Base-by-base conservation (phyloP, 1,139 yeast species). In the Nakaseomyces bracarensis region DNA sequence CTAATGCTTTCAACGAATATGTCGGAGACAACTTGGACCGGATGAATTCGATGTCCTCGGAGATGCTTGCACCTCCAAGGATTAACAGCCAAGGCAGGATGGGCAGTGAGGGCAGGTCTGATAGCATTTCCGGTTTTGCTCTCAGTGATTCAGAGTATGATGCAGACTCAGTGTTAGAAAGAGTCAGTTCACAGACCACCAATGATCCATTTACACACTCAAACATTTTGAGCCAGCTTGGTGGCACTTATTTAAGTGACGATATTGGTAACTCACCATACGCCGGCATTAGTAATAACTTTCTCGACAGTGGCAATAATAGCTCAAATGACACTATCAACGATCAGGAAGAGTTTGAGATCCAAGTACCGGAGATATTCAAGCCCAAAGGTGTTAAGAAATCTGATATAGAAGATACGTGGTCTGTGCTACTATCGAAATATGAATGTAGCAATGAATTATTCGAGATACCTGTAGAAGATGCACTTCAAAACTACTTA, bases 121-220 rank as follows among this genome's bases (percentile, higher is more conserved):
- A 58, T 15, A 56, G 61, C 3, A 44, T 53, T 19, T 58, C 64
- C 3, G 55, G 58, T 39, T 58, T 58, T 38, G 58, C 56, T 34
- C 46, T 58, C 27, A 58, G 63, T 43, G 63, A 56, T 16, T 33
- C 36, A 4, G 36, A 33, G 18, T 20, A 21, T 13, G 36, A 33
- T 21, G 36, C 18, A 2, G 36, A 33, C 16, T 21, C 26, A 5
- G 18, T 33, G 8, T 18, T 33, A 3, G 36, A 33, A 8, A n/a
- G 26, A 13, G 26, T 20, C 2, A 20, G n/a, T n/a, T 33, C 36
- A 9, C 34, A 30, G 4, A 30, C 6, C 7, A 11, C 19, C 16
- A 20, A 21, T 20, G 36, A 33, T 33, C 36, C 36, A 4, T 33
- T 33, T 13, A 21, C 36, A 13, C 36, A 33, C n/a, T 33, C 36